Conservation (phyloP, 495 filamentous ascomycete species). For the Neurospora sp. region DNA sequence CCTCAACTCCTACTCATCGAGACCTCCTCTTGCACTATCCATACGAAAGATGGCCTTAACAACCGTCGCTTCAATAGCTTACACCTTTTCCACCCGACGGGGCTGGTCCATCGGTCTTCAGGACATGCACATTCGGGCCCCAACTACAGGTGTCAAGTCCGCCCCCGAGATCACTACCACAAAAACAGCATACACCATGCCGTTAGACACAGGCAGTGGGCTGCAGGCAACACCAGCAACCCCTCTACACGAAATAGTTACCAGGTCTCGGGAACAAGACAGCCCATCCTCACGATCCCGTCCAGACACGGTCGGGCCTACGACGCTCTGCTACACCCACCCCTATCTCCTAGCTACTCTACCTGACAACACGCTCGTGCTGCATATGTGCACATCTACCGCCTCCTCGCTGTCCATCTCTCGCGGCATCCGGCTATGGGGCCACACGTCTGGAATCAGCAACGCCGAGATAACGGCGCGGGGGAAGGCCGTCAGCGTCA, state of each 20-base stretch:
- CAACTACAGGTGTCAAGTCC: constrained; percentile 13
- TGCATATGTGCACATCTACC: constrained; percentile 75
- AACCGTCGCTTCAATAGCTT: constrained; percentile 75
- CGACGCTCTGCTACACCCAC: constrained; percentile 74
- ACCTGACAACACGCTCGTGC: constrained; percentile 82
- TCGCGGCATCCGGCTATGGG: constrained; percentile 72
- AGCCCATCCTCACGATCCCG: neutral
- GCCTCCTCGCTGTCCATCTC: constrained; percentile 56
- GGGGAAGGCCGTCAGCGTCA: constrained; percentile 87
- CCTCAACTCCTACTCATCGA: constrained; percentile 68
- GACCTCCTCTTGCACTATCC: constrained; percentile 70
- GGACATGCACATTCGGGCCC: constrained; percentile 55
- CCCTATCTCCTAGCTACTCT: constrained; percentile 86
- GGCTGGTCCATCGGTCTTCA: constrained; percentile 90
- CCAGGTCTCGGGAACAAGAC: neutral
- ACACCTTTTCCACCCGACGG: constrained; percentile 55
- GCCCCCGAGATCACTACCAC: constrained; percentile 39
- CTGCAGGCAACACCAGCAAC: constrained; percentile 17
- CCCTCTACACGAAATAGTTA: neutral
- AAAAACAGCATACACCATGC: constrained; percentile 31
- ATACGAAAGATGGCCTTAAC: constrained; percentile 50
- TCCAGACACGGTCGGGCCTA: constrained; percentile 39
- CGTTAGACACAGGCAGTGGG: constrained; percentile 11
- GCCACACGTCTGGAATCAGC: constrained; percentile 86
- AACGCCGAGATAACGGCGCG: constrained; percentile 76